Base-by-base conservation (phyloP, 169 alveolate species). In the Plasmodium falciparum region DNA sequence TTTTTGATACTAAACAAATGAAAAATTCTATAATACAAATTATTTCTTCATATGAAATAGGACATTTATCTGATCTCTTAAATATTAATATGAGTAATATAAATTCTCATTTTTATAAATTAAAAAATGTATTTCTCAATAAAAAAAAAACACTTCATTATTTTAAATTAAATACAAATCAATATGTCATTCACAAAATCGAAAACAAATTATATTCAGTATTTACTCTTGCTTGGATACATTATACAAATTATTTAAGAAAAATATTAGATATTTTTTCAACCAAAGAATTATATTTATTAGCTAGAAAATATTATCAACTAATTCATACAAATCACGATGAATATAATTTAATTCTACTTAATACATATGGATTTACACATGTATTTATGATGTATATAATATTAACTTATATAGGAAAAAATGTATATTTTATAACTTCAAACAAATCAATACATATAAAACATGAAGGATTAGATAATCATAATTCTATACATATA, bases 1-100 rank as follows among this genome's bases (percentile, higher is more conserved):
- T 83, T 61, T 83, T 83, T 73, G 91, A 83, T 67, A 69, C 91
- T 2, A 59, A 67, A 56, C 66, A 69, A 69, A 83, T 83, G 83
- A 83, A 83, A 58, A 70, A 83, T 33, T 49, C 85, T 12, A 83
- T 83, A 15, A 69, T 83, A n/a, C 52, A 67, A 26, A 83, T 83
- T n/a, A 83, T 83, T 74, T 83, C 91, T 43, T 29, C 73, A 11
- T 83, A 67, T 54, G 91, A 83, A 63, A 83, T 83, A 69, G 91
- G 72, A 17, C 56, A 83, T 69, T 72, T 83, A 29, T 15, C 54
- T 22, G 43, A 43, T 9, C 26, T 83, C 39, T 69, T 83, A 67
- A 39, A 67, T 11, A 65, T 83, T 50, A 67, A 83, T 67, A 33
- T 83, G 73, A 83, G 83, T 69, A 54, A 67, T 52, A 69, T 83